These are phyloP conservation scores for Glebionis coronaria DNA, from an alignment of 129 eudicot genomes.

Conservation along the genomic window DNA sequence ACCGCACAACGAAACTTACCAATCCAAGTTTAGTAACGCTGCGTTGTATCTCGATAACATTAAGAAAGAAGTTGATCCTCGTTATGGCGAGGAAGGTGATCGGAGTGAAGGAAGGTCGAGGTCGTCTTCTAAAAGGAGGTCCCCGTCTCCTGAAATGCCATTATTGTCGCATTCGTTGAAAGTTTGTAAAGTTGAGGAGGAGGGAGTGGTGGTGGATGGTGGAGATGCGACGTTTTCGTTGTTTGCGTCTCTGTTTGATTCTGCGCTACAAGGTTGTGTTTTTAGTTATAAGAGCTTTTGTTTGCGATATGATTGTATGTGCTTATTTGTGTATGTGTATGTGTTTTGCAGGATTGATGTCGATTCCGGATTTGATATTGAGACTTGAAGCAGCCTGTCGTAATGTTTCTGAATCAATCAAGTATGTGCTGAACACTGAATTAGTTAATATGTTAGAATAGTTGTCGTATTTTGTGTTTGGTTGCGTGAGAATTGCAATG, in stretches of 20 bases:
- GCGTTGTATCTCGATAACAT: constrained; percentile 80
- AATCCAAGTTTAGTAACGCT: constrained; percentile 64
- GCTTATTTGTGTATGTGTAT: constrained; percentile 18
- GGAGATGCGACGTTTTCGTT: constrained; percentile 57
- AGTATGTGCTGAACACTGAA: constrained; percentile 38
- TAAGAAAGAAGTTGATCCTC: constrained; percentile 52
- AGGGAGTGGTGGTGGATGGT: constrained; percentile 35
- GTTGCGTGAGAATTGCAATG: not conserved
- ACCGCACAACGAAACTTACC: constrained; percentile 58
- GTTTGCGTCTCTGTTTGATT: constrained; percentile 84
- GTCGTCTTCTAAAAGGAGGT: constrained; percentile 58
- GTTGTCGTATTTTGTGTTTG: not conserved
- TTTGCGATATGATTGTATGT: not conserved
- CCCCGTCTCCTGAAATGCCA: constrained; percentile 37
- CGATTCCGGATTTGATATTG: constrained; percentile 85
- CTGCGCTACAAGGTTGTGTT: constrained; percentile 75
- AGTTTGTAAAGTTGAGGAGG: constrained; percentile 59
- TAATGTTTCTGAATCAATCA: constrained; percentile 78
- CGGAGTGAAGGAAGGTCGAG: constrained; percentile 36
- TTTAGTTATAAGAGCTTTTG: not conserved
- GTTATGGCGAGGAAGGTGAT: constrained; percentile 35
- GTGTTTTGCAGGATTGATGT: constrained; percentile 73
- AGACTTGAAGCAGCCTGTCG: constrained; percentile 87
- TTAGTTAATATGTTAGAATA: constrained; percentile 8
- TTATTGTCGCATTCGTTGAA: constrained; percentile 52